These are phyloP conservation scores for Lachancea fermentati DNA, from an alignment of 805 yeast species.

Conservation along the genomic window DNA sequence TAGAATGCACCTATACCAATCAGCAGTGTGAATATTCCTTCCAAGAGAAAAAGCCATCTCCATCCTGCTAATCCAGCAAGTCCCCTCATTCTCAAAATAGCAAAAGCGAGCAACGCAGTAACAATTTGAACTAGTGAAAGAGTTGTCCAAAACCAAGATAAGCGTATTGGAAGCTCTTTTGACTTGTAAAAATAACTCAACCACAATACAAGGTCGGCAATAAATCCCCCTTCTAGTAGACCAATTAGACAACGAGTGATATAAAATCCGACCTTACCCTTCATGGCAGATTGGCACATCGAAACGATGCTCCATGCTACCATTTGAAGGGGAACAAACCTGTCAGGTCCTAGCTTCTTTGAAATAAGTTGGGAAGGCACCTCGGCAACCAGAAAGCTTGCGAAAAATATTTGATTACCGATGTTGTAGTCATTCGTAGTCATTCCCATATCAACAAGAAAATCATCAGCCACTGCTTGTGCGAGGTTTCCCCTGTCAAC, in stretches of 20 bases:
- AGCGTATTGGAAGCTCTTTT: conserved; percentile 51
- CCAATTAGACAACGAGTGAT: conserved; percentile 49
- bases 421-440: conserved; percentile 52
- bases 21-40: conserved; percentile 51
- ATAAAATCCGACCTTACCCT: conserved; percentile 38
- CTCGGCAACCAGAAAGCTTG: conserved; percentile 52
- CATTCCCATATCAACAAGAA: conserved; percentile 46
- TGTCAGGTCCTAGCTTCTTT: conserved; percentile 55
- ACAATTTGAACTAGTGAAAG: conserved; percentile 42
- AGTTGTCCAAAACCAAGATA: conserved; percentile 58
- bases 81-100: conserved; percentile 48
- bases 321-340: conserved; percentile 56
- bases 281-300: conserved; percentile 43
- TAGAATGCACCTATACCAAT: conserved; percentile 46
- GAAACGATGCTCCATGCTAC: conserved; percentile 54
- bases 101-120: conserved; percentile 49
- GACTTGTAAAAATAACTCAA: conserved; percentile 61
- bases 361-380: conserved; percentile 60
- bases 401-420: conserved; percentile 49
- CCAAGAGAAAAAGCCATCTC: conserved; percentile 64
- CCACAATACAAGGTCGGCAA: conserved; percentile 60
- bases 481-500: conserved; percentile 51
- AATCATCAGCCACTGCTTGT: conserved; percentile 54
- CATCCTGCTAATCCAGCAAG: conserved; percentile 46
- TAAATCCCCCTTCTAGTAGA: conserved; percentile 58